phyloP scores from a whole-genome alignment of 805 yeast genomes.

The Barnettozyma vustinii region DNA sequence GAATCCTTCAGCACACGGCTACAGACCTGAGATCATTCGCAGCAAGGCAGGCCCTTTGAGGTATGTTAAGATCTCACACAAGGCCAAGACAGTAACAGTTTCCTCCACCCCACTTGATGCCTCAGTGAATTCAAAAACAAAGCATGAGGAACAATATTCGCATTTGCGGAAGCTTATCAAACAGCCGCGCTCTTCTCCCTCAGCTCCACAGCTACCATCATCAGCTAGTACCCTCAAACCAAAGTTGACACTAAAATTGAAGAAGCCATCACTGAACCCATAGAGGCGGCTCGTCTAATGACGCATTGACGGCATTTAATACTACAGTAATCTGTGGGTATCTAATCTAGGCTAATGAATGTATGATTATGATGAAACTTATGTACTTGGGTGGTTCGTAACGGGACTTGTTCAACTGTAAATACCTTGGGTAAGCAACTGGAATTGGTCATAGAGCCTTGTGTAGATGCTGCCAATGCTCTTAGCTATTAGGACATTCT shows the following conservation, averaged over 20 bases:
- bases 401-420: constrained; percentile 42
- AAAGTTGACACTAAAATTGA: neutral
- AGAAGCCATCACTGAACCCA: neutral
- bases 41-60: constrained; percentile 29
- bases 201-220: neutral
- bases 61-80: constrained; percentile 37
- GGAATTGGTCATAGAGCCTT: constrained; percentile 90
- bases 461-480: constrained; percentile 88
- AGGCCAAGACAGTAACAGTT: constrained; percentile 30
- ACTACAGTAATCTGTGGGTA: neutral
- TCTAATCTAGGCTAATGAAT: neutral
- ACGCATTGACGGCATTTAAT: neutral
- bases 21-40: constrained; percentile 19
- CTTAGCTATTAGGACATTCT: constrained; percentile 65
- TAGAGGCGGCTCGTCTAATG: neutral
- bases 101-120: constrained; percentile 39
- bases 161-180: neutral
- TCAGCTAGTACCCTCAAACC: neutral
- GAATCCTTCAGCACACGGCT: neutral
- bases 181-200: neutral
- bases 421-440: constrained; percentile 90
- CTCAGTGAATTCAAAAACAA: constrained; percentile 10
- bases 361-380: constrained; percentile 1
- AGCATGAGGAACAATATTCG: neutral
- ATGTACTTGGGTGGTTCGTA: neutral